Conservation (phyloP, 1,284 basidiomycete species). For the Earliella scabrosa region DNA sequence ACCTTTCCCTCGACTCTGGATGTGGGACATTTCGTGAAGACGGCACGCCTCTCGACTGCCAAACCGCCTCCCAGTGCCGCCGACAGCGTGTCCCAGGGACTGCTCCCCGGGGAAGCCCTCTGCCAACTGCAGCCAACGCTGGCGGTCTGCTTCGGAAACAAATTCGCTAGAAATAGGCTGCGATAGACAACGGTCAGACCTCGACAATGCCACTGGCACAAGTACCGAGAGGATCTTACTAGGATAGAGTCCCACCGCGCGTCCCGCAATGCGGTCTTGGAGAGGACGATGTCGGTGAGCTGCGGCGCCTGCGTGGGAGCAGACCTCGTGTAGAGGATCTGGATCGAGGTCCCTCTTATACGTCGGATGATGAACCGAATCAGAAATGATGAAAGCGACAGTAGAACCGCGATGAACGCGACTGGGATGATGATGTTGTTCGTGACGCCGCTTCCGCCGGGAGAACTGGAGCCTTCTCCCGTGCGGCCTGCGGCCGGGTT, state of each 20-base stretch:
- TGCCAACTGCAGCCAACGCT: neutral
- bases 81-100: too few species aligned
- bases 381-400: conserved; percentile 1
- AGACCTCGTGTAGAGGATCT: too few species aligned
- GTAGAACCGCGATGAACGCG: too few species aligned
- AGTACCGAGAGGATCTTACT: neutral
- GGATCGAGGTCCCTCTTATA: neutral
- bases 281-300: neutral
- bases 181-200: neutral
- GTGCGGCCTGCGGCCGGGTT: neutral
- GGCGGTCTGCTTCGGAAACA: neutral
- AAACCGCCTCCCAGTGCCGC: too few species aligned
- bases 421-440: neutral
- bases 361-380: conserved; percentile 1
- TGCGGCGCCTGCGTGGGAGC: neutral
- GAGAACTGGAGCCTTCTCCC: neutral
- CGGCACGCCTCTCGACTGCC: neutral
- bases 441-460: neutral
- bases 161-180: conserved; percentile 1
- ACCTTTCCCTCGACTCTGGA: neutral
- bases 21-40: neutral
- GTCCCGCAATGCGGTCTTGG: neutral
- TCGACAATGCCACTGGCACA: neutral
- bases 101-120: too few species aligned
- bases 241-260: neutral